These are phyloP conservation scores for Gryganskiella cystojenkinii DNA, from an alignment of 192 early-diverging fungal species.

Conservation along the genomic window DNA sequence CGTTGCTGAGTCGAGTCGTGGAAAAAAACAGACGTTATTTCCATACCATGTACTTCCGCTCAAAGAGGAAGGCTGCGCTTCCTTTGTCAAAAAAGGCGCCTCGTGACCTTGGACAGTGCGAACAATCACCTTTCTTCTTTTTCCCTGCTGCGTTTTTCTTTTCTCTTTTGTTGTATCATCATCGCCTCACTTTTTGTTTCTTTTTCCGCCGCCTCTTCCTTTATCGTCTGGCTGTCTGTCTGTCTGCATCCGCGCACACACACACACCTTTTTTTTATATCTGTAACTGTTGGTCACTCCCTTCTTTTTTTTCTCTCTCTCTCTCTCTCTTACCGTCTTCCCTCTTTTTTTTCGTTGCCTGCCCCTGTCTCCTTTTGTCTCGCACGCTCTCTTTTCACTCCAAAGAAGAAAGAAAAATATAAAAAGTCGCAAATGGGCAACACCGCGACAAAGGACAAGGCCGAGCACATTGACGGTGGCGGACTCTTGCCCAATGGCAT, in stretches of 20 bases:
- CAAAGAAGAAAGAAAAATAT: no score
- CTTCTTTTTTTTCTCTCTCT: neutral
- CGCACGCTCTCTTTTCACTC: neutral
- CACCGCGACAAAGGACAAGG: constrained; percentile 51
- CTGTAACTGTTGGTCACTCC: neutral
- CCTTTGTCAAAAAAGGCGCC: no score
- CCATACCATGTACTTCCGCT: no score
- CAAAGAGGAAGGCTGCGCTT: no score
- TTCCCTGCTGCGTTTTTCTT: neutral
- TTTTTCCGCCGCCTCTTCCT: neutral
- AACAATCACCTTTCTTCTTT: neutral
- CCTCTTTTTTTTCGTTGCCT: neutral
- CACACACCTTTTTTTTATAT: neutral
- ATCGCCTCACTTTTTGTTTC: neutral
- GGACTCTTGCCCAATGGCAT: constrained; percentile 73
- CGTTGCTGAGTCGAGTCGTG: no score
- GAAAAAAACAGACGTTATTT: no score
- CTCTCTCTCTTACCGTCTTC: neutral
- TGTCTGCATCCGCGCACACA: neutral
- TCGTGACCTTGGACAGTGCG: no score
- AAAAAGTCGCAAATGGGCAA: no score
- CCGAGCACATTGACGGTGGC: constrained; percentile 72
- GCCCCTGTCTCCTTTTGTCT: neutral
- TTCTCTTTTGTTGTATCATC: neutral
- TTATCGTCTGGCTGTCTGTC: neutral